Base-by-base conservation (phyloP, 2,329 filamentous ascomycete genomes). In the Aspergillus sp. region DNA sequence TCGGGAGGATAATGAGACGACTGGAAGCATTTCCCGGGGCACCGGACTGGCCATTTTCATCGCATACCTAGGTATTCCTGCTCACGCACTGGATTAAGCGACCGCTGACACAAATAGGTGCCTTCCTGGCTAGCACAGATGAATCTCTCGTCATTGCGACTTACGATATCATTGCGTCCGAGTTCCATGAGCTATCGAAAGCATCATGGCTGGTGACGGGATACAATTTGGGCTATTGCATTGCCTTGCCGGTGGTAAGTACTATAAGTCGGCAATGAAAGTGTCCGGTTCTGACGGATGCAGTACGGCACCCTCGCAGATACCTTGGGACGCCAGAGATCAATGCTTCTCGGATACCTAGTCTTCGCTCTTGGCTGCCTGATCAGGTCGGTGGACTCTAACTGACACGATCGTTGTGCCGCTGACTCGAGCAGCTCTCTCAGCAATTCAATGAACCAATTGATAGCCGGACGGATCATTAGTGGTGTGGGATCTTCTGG, bases 191-290 rank as follows among this genome's bases (percentile, higher is more conserved):
- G n/a, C 10, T 57, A 8, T 32, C 55, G 0, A 49, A 57, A 17
- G 55, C 27, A 15, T 44, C 55, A 30, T 50, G 44, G 47, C 32
- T 50, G 13, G 42, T 57, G 6, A 57, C 55, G 2, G 44, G 42
- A 13, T 57, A 39, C 5, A 57, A 57, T 15, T 36, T 57, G 10
- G 55, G 55, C 5, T 49, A 51, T 15, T 57, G 44, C 19, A 41
- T 57, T 42, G 47, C 55, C 17, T 25, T 57, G 8, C 55, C 55
- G n/a, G 48, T 58, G 4, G 55, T 58, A 17, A 6, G 55, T 38
- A 38, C 11, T 19, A 2, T 15, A 13, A 32, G 11, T 36, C 1
- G 19, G 7, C 3, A 5, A 4, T 25, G 3, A 23, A 8, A 5
- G 10, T 32, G 13, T 5, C 11, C 5, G 11, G 4, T 3, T n/a